phyloP scores from a whole-genome alignment of 257 asterid genomes.

The Forsythia suspensa region DNA sequence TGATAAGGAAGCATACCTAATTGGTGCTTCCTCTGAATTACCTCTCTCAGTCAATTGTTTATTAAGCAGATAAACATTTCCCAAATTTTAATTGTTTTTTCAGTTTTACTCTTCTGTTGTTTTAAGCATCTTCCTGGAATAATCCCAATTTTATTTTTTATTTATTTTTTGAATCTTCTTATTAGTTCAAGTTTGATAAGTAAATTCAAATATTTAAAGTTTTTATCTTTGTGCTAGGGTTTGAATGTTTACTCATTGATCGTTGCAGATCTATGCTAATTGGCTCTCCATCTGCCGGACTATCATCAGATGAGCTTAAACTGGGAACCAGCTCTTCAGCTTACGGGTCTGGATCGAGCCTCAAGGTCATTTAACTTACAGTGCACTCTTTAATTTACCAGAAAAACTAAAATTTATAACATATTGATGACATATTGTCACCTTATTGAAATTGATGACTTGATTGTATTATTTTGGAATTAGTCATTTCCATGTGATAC shows the following conservation, averaged over 20 bases:
- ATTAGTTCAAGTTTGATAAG: neutral
- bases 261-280: constrained; percentile 63
- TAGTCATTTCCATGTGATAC: neutral
- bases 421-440: neutral
- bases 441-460: neutral
- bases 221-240: neutral
- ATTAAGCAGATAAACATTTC: neutral
- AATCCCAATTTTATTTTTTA: neutral
- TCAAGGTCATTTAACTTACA: constrained; percentile 53
- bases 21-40: neutral
- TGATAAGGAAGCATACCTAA: neutral
- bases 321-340: constrained; percentile 40
- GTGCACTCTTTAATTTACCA: neutral
- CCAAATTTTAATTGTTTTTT: neutral
- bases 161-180: neutral
- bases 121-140: neutral
- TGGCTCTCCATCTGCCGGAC: constrained; percentile 43
- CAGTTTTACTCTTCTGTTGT: neutral
- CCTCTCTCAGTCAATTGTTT: neutral
- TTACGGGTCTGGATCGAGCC: constrained; percentile 40
- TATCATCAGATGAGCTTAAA: constrained; percentile 48
- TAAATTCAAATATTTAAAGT: neutral
- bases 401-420: neutral
- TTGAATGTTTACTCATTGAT: constrained; percentile 17
- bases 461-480: neutral